phyloP scores from a whole-genome alignment of 1,284 basidiomycete species.

The Leccinum insolens region DNA sequence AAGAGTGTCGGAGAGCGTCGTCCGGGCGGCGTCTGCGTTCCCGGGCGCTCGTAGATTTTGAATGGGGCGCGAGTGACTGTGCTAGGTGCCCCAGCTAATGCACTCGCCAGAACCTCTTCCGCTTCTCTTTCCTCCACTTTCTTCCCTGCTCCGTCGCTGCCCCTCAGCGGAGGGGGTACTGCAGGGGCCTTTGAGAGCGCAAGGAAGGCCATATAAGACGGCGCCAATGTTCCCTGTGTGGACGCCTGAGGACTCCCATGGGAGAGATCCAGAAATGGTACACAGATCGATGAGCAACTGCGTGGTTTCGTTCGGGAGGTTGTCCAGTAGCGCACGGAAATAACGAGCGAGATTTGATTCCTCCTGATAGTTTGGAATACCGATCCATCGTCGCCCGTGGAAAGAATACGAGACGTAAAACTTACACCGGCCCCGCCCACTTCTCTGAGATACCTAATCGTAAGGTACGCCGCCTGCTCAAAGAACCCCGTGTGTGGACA shows the following conservation, averaged over 20 bases:
- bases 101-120: conserved; percentile 24
- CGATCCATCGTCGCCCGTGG: too few species aligned
- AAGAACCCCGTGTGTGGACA: too few species aligned
- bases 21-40: conserved; percentile 39
- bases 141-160: conserved; percentile 37
- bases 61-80: conserved; percentile 33
- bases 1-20: conserved; percentile 85
- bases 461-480: too few species aligned
- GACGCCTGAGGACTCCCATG: conserved; percentile 25
- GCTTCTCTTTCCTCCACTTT: conserved; percentile 21
- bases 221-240: conserved; percentile 38
- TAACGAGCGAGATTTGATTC: too few species aligned
- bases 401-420: too few species aligned
- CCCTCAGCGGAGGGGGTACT: conserved; percentile 42
- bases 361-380: too few species aligned
- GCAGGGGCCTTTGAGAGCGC: conserved; percentile 62
- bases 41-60: conserved; percentile 22
- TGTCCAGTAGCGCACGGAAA: too few species aligned
- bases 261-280: conserved; percentile 64
- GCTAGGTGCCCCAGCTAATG: conserved; percentile 17
- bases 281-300: conserved; percentile 88
- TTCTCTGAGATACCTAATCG: too few species aligned
- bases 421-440: too few species aligned
- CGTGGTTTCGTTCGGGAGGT: too few species aligned
- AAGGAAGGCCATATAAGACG: conserved; percentile 80